Evolutionary conservation across 495 filamentous ascomycete species (phyloP), one percentile per base, ranked within the genome.

Genomic region (Collariella sp.): DNA sequence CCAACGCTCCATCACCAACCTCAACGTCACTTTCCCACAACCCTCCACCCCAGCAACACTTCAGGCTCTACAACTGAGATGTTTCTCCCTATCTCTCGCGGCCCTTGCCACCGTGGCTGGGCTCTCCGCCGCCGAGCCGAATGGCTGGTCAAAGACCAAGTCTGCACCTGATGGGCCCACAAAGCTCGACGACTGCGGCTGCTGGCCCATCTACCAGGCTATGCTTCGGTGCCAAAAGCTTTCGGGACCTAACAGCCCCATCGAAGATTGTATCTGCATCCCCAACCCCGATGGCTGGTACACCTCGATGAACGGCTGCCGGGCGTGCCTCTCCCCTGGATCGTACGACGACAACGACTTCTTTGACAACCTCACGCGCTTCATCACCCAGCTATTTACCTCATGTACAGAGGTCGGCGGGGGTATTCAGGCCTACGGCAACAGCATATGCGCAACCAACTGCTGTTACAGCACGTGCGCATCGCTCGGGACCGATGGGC

Each of bases 281-380:
- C 39, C 45, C 22, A 56, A 56, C 40, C 46, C 46, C 3, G 54
- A 48, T 38, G 54, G 35, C 7, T 56, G 54, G 54, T 56, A 56
- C 29, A 22, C 15, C 5, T 56, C n/a, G 15, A 38, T 56, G 23
- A 31, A 56, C 46, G 22, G 31, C 24, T 56, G 54, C 40, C 35
- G 46, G 7, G 40, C 16, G 12, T 56, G 54, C 39, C 40, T 56
- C 22, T 41, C 46, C 46, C 39, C 54, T 7, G 54, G 45, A 16
- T 43, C 33, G 23, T n/a, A 11, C 20, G 31, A 54, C 0, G 31
- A 50, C 46, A 13, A 50, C 33, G 46, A 50, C 38, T 56, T 56
- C 46, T 56, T 56, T 40, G 54, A 56, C 54, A 56, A 56, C 41
- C 38, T 56, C 7, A 33, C 54, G 39, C 39, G 46, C 22, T 33